Evolutionary conservation across 345 rosid genomes (phyloP).

Genomic region (Boechera divaricarpa): DNA sequence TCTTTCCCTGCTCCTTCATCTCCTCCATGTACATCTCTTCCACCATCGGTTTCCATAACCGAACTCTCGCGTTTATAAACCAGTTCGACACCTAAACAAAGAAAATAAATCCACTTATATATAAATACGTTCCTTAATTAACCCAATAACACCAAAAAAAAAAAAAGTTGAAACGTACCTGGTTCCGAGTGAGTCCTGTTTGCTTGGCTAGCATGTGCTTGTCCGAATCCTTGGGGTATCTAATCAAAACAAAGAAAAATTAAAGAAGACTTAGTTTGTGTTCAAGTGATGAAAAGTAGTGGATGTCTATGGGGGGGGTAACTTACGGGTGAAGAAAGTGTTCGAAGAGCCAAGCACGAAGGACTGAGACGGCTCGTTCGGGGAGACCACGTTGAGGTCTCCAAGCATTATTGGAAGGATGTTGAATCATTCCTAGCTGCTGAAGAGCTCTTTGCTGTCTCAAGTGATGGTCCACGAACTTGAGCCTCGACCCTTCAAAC

Average conservation of each 20-base stretch:
- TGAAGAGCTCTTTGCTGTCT: slow-evolving; percentile 97
- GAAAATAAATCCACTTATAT: neutral
- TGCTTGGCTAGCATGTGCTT: slow-evolving; percentile 93
- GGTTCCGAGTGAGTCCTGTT: slow-evolving; percentile 94
- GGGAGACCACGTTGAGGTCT: slow-evolving; percentile 99
- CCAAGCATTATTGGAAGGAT: slow-evolving; percentile 80
- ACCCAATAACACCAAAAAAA: neutral
- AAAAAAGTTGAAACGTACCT: slow-evolving; percentile 51
- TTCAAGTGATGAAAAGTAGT: slow-evolving; percentile 3
- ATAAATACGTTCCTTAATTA: neutral
- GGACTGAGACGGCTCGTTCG: slow-evolving; percentile 91
- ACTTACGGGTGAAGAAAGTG: slow-evolving; percentile 99
- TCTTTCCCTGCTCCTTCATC: slow-evolving; percentile 75
- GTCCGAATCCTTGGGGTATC: slow-evolving; percentile 97
- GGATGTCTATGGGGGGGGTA: neutral
- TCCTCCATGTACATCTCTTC: slow-evolving; percentile 94
- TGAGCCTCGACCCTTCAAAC: slow-evolving; percentile 87
- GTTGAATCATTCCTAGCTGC: slow-evolving; percentile 96
- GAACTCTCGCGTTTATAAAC: slow-evolving; percentile 98
- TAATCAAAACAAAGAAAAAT: slow-evolving; percentile 38
- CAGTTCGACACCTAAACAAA: slow-evolving; percentile 60
- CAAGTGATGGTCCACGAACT: slow-evolving; percentile 89
- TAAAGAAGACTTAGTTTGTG: slow-evolving; percentile 5
- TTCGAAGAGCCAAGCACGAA: slow-evolving; percentile 98
- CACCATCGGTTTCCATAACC: slow-evolving; percentile 99